A percentile compares a stretch with the other conserved stretches of the same genome.
These are phyloP conservation scores for Agapanthus africanus DNA, from an alignment of 106 monocot genomes.

Conservation along the genomic window DNA sequence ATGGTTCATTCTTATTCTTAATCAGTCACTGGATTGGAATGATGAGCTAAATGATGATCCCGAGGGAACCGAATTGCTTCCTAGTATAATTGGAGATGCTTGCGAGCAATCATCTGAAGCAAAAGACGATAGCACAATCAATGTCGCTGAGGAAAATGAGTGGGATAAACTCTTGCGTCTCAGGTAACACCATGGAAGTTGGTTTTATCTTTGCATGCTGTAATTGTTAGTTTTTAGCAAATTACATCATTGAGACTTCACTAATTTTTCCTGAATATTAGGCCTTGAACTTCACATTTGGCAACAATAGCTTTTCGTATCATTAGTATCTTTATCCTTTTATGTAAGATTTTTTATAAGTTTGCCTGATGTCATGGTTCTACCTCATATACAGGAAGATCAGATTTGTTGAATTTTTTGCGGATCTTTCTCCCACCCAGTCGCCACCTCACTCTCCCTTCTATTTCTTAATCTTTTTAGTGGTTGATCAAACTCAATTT, in stretches of 20 bases:
- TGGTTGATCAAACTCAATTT: too few relatives aligned
- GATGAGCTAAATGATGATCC: conserved; percentile 73
- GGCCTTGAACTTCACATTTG: background rate
- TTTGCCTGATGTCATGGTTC: background rate
- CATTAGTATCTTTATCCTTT: background rate
- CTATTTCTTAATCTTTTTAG: background rate
- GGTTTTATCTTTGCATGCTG: background rate
- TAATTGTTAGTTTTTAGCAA: too few relatives aligned
- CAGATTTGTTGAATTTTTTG: background rate
- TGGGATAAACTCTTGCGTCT: conserved; percentile 92
- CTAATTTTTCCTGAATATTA: background rate
- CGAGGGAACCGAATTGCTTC: conserved; percentile 13
- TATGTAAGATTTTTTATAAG: background rate
- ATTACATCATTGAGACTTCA: background rate
- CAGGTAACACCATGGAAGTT: conserved; percentile 32
- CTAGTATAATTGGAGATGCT: conserved; percentile 32
- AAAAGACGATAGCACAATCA: conserved; percentile 47
- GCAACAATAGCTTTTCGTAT: background rate
- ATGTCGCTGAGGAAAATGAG: conserved; percentile 67
- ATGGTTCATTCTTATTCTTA: background rate
- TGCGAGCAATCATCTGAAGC: conserved; percentile 38
- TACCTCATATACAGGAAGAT: background rate
- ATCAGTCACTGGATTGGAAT: conserved; percentile 83
- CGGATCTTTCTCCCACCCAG: background rate
- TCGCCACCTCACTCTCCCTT: background rate